Evolutionary conservation across 2,329 filamentous ascomycete species (phyloP).

Genomic region (Chrysoporthe deuterocubensis): DNA sequence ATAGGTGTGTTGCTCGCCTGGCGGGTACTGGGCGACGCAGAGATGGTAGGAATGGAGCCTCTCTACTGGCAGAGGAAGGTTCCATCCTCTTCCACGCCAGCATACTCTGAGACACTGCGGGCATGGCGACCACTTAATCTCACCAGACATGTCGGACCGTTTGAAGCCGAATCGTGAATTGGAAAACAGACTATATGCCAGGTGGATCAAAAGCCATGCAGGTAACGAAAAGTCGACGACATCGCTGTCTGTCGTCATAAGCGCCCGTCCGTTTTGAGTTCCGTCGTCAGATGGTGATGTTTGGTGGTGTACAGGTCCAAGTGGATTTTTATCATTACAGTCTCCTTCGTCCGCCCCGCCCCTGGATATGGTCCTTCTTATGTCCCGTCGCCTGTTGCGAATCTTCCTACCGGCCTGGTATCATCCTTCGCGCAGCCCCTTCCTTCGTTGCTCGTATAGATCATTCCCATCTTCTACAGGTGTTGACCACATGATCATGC

Average conservation of each 20-base stretch:
- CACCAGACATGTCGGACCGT: not conserved
- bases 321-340: slow-evolving; percentile 26
- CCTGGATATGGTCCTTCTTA: not conserved
- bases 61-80: slow-evolving; percentile 2
- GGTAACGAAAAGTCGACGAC: not conserved
- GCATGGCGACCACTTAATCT: not conserved
- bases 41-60: not conserved
- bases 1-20: not conserved
- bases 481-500: slow-evolving; percentile 26
- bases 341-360: slow-evolving; percentile 4
- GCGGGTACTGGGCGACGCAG: not conserved
- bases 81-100: not conserved
- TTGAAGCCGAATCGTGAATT: slow-evolving; percentile 2
- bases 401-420: slow-evolving; percentile 18
- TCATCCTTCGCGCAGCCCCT: slow-evolving; percentile 10
- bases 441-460: slow-evolving; percentile 26
- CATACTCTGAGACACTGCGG: not conserved
- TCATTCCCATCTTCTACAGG: slow-evolving; percentile 26
- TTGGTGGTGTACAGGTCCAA: slow-evolving; percentile 22
- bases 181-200: slow-evolving; percentile 10
- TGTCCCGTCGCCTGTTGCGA: not conserved
- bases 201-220: not conserved
- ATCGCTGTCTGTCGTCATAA: slow-evolving; percentile 12
- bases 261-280: slow-evolving; percentile 10
- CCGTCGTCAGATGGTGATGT: slow-evolving; percentile 23